Conservation (phyloP, 345 rosid species). For the Streptanthus diversifolius region DNA sequence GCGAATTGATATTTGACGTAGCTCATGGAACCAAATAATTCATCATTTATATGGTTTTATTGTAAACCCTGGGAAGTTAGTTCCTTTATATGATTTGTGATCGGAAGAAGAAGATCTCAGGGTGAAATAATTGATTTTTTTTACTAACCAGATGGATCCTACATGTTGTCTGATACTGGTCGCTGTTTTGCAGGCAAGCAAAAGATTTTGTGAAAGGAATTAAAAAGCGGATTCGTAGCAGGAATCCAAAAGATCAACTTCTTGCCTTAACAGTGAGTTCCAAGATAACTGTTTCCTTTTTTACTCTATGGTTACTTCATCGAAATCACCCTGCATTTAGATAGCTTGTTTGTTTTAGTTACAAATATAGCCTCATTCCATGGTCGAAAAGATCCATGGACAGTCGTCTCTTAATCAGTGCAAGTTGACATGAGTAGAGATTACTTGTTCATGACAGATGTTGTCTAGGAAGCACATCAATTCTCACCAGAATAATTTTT, state of each 20-base stretch:
- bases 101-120: neutral
- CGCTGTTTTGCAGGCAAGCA: slow-evolving; percentile 65
- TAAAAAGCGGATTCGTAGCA: slow-evolving; percentile 82
- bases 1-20: no score
- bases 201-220: slow-evolving; percentile 95
- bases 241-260: slow-evolving; percentile 89
- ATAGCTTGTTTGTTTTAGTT: no score
- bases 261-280: slow-evolving; percentile 89
- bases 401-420: no score
- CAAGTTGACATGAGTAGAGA: slow-evolving; percentile 7
- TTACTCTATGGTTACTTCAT: no score
- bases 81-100: neutral
- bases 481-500: neutral
- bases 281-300: slow-evolving; percentile 1
- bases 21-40: no score
- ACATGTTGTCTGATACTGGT: slow-evolving; percentile 16
- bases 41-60: no score
- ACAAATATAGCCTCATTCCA: no score
- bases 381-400: no score
- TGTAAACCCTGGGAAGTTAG: neutral
- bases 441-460: neutral
- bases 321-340: no score
- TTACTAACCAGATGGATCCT: neutral
- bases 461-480: neutral
- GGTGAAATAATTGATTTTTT: neutral